Percentiles rank a stretch among this genome's conserved stretches.
Conservation (phyloP, 345 rosid species). For the Kernera saxatilis region DNA sequence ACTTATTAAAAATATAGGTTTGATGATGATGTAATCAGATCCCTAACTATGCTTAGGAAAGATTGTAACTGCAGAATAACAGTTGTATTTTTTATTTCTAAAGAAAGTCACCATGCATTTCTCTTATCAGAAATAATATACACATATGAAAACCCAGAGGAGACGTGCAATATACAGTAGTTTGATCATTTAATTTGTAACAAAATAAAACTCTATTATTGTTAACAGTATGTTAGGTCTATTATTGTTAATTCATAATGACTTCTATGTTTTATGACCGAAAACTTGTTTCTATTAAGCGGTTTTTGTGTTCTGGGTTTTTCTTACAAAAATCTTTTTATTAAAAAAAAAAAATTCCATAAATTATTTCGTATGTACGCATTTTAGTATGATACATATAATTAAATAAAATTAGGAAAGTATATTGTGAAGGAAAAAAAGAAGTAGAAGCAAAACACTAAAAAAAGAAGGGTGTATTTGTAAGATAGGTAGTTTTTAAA, state of each 20-base stretch:
- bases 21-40: conserved; percentile 22
- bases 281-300: background rate
- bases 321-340: background rate
- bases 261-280: background rate
- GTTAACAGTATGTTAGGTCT: background rate
- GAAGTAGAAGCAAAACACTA: background rate
- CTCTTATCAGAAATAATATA: background rate
- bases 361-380: background rate
- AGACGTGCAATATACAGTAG: background rate
- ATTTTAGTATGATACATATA: background rate
- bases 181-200: background rate
- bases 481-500: no score
- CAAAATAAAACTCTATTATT: background rate
- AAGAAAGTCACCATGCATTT: conserved; percentile 2
- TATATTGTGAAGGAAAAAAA: background rate
- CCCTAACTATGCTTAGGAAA: conserved; percentile 9
- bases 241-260: background rate
- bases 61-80: conserved; percentile 15
- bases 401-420: background rate
- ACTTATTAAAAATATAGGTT: background rate
- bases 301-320: background rate
- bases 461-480: no score
- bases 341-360: background rate
- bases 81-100: conserved; percentile 7
- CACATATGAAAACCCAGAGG: background rate